phyloP scores from a whole-genome alignment of 805 yeast species.

The Ogataea wickerhamii region DNA sequence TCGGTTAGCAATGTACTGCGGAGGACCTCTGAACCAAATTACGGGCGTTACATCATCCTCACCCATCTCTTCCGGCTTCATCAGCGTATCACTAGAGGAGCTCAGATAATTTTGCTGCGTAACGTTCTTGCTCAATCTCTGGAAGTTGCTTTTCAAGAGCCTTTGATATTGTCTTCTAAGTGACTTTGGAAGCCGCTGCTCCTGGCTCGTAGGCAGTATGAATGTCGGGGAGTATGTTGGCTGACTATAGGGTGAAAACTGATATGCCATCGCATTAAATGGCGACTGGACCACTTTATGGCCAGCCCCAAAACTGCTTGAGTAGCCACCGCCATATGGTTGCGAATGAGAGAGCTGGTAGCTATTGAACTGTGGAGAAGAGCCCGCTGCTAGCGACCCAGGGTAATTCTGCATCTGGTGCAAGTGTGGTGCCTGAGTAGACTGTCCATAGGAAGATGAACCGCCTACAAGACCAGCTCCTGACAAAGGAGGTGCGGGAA shows the following conservation, averaged over 20 bases:
- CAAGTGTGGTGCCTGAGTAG: conserved; percentile 7
- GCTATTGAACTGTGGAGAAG: conserved; percentile 7
- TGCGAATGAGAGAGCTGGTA: conserved; percentile 11
- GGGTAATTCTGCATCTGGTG: conserved; percentile 13
- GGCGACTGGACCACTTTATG: conserved; percentile 33
- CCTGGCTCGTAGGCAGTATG: conserved; percentile 35
- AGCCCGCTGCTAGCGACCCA: conserved; percentile 7
- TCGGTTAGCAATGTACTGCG: conserved; percentile 44
- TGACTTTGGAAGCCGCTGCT: conserved; percentile 32
- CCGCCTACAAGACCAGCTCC: conserved; percentile 3
- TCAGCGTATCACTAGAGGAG: conserved; percentile 15
- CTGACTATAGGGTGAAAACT: conserved; percentile 30
- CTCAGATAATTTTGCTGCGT: conserved; percentile 21
- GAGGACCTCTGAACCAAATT: conserved; percentile 70
- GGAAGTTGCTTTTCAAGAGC: conserved; percentile 33
- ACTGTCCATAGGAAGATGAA: conserved; percentile 1
- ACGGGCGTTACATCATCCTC: conserved; percentile 33
- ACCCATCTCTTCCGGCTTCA: conserved; percentile 19
- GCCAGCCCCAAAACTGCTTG: conserved; percentile 14
- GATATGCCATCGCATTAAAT: conserved; percentile 28
- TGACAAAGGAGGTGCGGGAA: conserved; percentile 11
- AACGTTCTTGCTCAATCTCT: conserved; percentile 20
- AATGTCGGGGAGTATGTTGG: conserved; percentile 33
- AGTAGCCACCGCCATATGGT: conserved; percentile 7
- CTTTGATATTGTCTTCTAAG: conserved; percentile 31